These are phyloP conservation scores for Podospora comata DNA, from an alignment of 495 filamentous ascomycete genomes.

Conservation along the genomic window DNA sequence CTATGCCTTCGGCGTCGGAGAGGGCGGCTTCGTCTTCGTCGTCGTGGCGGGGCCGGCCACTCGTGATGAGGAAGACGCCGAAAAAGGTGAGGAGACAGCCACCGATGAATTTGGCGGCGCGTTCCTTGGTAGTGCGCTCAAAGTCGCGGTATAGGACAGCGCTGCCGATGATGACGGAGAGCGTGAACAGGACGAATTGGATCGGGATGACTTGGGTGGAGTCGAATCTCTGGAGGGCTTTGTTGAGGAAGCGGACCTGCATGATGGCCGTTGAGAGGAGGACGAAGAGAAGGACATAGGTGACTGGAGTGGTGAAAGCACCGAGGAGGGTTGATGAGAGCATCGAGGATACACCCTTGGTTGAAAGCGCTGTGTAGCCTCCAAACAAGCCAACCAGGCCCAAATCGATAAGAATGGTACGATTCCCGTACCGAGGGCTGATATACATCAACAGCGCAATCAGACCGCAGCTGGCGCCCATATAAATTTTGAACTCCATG, in stretches of 20 bases:
- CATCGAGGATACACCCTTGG: slow-evolving; percentile 93
- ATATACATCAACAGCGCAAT: slow-evolving; percentile 74
- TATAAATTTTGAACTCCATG: slow-evolving; percentile 87
- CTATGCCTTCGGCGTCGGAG: slow-evolving; percentile 51
- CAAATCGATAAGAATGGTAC: slow-evolving; percentile 87
- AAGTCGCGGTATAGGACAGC: slow-evolving; percentile 93
- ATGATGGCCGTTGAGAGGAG: slow-evolving; percentile 82
- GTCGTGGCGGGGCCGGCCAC: slow-evolving; percentile 49
- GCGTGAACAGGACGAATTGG: slow-evolving; percentile 94
- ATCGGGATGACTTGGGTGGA: slow-evolving; percentile 96
- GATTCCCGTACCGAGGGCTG: slow-evolving; percentile 76
- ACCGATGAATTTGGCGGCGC: slow-evolving; percentile 78
- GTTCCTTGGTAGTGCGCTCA: slow-evolving; percentile 64
- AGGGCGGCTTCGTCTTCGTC: slow-evolving; percentile 53
- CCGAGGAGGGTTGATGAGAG: slow-evolving; percentile 84
- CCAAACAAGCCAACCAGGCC: slow-evolving; percentile 91
- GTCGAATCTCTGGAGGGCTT: slow-evolving; percentile 89
- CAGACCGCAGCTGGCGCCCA: slow-evolving; percentile 67
- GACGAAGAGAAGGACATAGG: slow-evolving; percentile 75
- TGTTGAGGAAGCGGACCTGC: slow-evolving; percentile 95
- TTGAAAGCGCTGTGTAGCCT: slow-evolving; percentile 91
- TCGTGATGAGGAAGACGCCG: slow-evolving; percentile 92
- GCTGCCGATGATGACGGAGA: slow-evolving; percentile 91
- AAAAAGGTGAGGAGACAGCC: slow-evolving; percentile 89
- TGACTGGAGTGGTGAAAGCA: slow-evolving; percentile 84